Evolutionary conservation across 2,329 filamentous ascomycete genomes (phyloP).

Genomic region (Calonectria multiphialidica): DNA sequence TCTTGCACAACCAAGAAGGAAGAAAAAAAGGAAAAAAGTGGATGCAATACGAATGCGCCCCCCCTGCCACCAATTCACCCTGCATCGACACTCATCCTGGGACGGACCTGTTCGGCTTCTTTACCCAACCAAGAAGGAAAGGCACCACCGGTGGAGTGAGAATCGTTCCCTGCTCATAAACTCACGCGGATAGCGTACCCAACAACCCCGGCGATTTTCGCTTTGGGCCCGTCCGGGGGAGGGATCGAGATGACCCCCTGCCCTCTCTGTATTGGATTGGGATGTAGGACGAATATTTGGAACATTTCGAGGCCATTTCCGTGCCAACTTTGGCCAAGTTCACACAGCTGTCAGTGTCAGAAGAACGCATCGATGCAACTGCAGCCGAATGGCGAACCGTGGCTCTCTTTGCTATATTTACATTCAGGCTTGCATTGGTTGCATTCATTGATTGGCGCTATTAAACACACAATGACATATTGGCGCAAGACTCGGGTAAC

Average conservation of each 20-base stretch:
- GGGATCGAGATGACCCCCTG: background rate
- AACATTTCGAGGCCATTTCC: background rate
- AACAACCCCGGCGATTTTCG: background rate
- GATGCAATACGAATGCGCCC: constrained; percentile 36
- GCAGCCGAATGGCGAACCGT: background rate
- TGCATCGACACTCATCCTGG: constrained; percentile 22
- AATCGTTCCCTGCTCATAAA: background rate
- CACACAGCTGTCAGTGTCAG: background rate
- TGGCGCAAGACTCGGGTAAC: constrained; percentile 4
- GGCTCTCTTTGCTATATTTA: constrained; percentile 10
- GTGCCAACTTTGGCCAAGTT: background rate
- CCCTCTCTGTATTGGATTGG: constrained; percentile 8
- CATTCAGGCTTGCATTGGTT: background rate
- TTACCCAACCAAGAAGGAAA: constrained; percentile 9
- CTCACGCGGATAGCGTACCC: background rate
- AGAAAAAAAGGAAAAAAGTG: constrained; percentile 11
- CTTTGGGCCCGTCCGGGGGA: background rate
- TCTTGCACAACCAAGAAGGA: constrained; percentile 18
- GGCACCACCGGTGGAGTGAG: background rate
- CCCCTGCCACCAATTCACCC: constrained; percentile 12
- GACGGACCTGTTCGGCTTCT: background rate
- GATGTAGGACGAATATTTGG: constrained; percentile 9
- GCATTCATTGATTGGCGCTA: background rate
- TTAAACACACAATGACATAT: background rate
- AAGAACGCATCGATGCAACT: background rate